phyloP scores from a whole-genome alignment of 2,329 filamentous ascomycete species.

The Aspergillus novoparasiticus region DNA sequence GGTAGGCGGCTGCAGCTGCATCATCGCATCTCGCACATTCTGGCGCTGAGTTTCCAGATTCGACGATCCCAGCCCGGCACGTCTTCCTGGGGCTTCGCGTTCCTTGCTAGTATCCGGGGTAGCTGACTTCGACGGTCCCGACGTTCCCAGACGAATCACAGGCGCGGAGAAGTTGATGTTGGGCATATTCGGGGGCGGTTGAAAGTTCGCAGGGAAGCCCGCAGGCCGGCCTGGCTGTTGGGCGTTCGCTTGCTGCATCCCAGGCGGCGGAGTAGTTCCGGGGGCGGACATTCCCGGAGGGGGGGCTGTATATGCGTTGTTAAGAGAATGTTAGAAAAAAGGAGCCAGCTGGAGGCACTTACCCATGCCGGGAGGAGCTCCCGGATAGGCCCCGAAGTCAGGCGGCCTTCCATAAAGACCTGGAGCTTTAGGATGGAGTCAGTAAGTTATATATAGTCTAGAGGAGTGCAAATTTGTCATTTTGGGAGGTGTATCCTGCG shows the following conservation, averaged over 20 bases:
- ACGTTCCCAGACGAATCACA: conserved; percentile 88
- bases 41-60: conserved; percentile 68
- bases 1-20: conserved; percentile 77
- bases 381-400: conserved; percentile 71
- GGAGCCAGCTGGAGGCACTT: conserved; percentile 37
- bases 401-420: conserved; percentile 73
- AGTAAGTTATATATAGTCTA: conserved; percentile 8
- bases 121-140: conserved; percentile 63
- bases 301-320: conserved; percentile 56
- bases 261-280: conserved; percentile 76
- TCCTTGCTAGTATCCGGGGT: conserved; percentile 48
- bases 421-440: conserved; percentile 31
- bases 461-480: background rate
- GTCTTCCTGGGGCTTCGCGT: conserved; percentile 51
- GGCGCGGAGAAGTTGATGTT: conserved; percentile 98
- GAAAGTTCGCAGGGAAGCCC: conserved; percentile 79
- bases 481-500: conserved; percentile 15
- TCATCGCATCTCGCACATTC: conserved; percentile 67
- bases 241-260: conserved; percentile 73
- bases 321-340: conserved; percentile 10
- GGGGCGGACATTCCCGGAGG: conserved; percentile 79
- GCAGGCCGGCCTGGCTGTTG: conserved; percentile 78
- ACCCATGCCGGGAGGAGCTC: conserved; percentile 82
- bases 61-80: conserved; percentile 62
- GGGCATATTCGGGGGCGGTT: conserved; percentile 86